Evolutionary conservation across 306 rosid genomes (phyloP), one percentile per base, ranked within the genome.

Genomic region (Begonia peltatifolia): DNA sequence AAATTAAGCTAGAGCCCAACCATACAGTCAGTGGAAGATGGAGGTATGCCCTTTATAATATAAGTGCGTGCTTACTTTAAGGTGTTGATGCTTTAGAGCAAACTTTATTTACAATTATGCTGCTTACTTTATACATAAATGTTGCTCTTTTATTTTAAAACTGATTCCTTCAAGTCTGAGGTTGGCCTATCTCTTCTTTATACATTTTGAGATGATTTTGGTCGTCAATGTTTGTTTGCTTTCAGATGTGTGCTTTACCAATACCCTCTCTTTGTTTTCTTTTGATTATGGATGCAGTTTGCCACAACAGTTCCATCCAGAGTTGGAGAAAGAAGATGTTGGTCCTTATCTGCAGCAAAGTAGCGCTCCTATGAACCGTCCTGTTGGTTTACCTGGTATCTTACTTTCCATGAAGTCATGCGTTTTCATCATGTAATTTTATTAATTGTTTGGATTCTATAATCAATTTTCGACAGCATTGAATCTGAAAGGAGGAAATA

Each of bases 281-380:
- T 11, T 16, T 48, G 9, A 23, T 48, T 50, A 41, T 49, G 36
- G 53, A 38, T 46, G 41, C 68, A 68, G 74, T 63, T 60, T 30
- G 38, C 38, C 38, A 1, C 38, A 30, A 30, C 38, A 30, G 38
- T 30, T 30, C 38, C 38, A 30, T 6, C 38, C 38, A 30, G 38
- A 30, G 38, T 30, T 41, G 66, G 71, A 48, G 56, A 60, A 50
- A 53, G 74, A 56, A 49, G 71, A 69, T n/a, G 56, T 55, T 48
- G 61, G 72, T 62, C 70, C 57, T 58, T 68, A 58, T 68, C 52
- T 76, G 63, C 70, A 65, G 65, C 82, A 68, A 63, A 70, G 67
- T 59, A 65, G 78, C 73, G 73, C 78, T 65, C 78, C 82, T 48
- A 25, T 56, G 51, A 60, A 65, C 54, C 56, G 38, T 30, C 0